These are phyloP conservation scores for Trametes sanguinea DNA, from an alignment of 768 basidiomycete species.

Conservation along the genomic window DNA sequence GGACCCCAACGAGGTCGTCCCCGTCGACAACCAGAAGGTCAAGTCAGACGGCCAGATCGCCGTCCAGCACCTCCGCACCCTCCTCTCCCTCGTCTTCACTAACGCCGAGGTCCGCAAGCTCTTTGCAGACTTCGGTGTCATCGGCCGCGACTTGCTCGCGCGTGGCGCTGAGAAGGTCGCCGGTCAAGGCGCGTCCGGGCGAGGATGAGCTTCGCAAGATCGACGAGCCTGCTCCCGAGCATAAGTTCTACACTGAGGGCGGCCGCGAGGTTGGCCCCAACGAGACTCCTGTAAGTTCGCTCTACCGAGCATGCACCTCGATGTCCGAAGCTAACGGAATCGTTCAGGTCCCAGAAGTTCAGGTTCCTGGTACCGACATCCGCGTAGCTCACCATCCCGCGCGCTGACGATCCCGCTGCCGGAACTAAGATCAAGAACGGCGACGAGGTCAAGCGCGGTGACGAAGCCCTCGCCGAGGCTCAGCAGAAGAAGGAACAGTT, in stretches of 20 bases:
- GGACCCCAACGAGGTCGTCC: constrained; percentile 42
- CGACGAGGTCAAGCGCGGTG: constrained; percentile 35
- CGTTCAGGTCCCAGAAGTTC: constrained; percentile 38
- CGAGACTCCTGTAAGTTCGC: constrained; percentile 46
- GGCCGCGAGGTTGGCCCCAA: constrained; percentile 44
- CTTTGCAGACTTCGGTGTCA: constrained; percentile 70
- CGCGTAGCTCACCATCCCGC: constrained; percentile 53
- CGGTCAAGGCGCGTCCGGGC: constrained; percentile 64
- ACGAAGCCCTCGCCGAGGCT: constrained; percentile 27
- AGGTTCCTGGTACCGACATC: constrained; percentile 45
- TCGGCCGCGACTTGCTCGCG: constrained; percentile 84
- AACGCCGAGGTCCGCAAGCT: constrained; percentile 94
- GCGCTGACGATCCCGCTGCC: constrained; percentile 39
- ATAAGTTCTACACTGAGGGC: constrained; percentile 58
- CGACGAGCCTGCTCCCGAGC: constrained; percentile 67
- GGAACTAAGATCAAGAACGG: constrained; percentile 38
- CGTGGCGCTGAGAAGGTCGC: constrained; percentile 67
- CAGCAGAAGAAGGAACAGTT: constrained; percentile 22
- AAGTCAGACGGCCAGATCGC: constrained; percentile 46
- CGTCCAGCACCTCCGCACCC: constrained; percentile 84
- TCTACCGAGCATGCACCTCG: background rate
- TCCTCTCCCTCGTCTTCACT: constrained; percentile 84
- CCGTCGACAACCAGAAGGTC: constrained; percentile 50
- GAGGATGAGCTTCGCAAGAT: constrained; percentile 60
- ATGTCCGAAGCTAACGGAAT: background rate